These are phyloP conservation scores for Tripterygium wilfordii DNA, from an alignment of 177 flowering plant genomes.

Conservation along the genomic window DNA sequence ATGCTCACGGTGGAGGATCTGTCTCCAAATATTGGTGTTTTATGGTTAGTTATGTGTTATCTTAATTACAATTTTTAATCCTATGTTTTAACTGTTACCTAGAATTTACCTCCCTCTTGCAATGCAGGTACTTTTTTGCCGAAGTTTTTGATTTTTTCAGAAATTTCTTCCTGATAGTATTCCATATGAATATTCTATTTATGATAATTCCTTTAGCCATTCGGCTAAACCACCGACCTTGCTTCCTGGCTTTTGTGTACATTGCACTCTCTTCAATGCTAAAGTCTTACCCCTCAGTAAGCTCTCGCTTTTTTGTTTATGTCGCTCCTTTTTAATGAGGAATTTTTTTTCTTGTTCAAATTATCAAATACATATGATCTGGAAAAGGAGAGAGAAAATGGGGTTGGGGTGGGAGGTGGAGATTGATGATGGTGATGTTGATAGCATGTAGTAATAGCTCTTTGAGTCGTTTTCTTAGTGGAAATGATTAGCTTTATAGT, in stretches of 20 bases:
- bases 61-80: neutral
- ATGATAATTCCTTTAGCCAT: constrained; percentile 89
- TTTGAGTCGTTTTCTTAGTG: too few relatives aligned
- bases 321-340: neutral
- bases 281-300: constrained; percentile 95
- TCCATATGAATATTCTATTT: constrained; percentile 83
- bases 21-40: constrained; percentile 92
- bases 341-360: neutral
- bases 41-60: constrained; percentile 57
- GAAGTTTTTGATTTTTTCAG: constrained; percentile 95
- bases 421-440: too few relatives aligned
- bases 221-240: constrained; percentile 85
- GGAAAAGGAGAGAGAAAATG: too few relatives aligned
- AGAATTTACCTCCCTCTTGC: constrained; percentile 1
- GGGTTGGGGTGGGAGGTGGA: too few relatives aligned
- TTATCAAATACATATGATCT: too few relatives aligned
- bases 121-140: constrained; percentile 96
- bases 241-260: constrained; percentile 83
- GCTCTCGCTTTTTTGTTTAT: constrained; percentile 16
- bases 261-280: constrained; percentile 81
- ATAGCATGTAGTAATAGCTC: too few relatives aligned
- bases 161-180: constrained; percentile 78
- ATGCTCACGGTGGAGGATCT: constrained; percentile 82
- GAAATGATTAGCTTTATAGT: too few relatives aligned
- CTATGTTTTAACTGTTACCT: neutral